phyloP scores from a whole-genome alignment of 768 basidiomycete genomes.

The Boletus rubroflammeus region DNA sequence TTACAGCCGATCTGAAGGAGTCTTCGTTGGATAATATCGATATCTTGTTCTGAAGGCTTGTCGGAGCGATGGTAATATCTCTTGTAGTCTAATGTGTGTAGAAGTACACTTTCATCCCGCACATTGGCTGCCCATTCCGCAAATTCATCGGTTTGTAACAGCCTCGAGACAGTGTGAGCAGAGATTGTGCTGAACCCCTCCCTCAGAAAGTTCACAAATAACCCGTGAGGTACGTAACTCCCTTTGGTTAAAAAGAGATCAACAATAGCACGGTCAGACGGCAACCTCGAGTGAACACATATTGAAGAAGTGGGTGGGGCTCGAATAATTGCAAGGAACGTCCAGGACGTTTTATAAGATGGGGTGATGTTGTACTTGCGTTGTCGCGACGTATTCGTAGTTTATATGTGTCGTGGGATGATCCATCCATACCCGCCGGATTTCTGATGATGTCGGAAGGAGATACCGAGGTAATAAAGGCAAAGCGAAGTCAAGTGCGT shows the following conservation, averaged over 20 bases:
- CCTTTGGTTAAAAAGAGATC: background rate
- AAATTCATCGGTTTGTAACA: constrained; percentile 6
- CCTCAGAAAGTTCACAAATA: background rate
- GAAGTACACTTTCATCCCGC: background rate
- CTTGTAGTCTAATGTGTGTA: background rate
- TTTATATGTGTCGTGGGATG: background rate
- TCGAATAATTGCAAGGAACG: background rate
- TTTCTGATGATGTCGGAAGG: background rate
- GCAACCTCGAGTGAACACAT: background rate
- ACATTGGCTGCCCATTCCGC: constrained; percentile 2
- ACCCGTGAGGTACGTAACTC: background rate
- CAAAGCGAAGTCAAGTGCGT: background rate
- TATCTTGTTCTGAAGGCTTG: background rate
- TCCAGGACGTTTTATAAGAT: background rate
- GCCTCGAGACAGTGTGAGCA: background rate
- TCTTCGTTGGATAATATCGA: background rate
- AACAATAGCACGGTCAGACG: background rate
- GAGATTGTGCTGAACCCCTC: background rate
- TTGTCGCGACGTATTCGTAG: background rate
- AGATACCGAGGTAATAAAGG: background rate
- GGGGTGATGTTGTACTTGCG: too few relatives aligned
- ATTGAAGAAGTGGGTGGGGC: background rate
- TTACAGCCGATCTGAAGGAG: constrained; percentile 5
- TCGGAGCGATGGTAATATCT: too few relatives aligned
- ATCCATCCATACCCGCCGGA: too few relatives aligned